phyloP scores from a whole-genome alignment of 768 basidiomycete genomes.

The Podaxis sp. region DNA sequence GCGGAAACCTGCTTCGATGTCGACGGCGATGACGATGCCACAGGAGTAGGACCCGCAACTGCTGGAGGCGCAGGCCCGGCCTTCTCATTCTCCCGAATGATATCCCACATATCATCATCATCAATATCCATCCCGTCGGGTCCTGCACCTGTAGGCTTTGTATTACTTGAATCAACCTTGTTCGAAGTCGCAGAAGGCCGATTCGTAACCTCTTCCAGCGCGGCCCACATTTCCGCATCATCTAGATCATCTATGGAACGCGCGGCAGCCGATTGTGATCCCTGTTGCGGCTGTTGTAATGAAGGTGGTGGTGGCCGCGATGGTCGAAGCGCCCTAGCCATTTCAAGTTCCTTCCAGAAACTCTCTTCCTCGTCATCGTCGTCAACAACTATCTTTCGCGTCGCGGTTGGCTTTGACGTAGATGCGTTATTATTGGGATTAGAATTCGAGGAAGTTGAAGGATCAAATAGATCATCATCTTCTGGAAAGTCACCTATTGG shows the following conservation, averaged over 20 bases:
- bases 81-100: conserved; percentile 55
- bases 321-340: conserved; percentile 32
- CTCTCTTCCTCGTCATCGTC: conserved; percentile 52
- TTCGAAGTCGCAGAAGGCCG: conserved; percentile 23
- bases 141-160: conserved; percentile 29
- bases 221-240: conserved; percentile 27
- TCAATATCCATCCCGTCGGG: conserved; percentile 13
- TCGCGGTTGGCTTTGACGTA: background rate
- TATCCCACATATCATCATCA: conserved; percentile 76
- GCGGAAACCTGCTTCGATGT: conserved; percentile 6
- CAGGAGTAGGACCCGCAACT: conserved; percentile 4
- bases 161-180: conserved; percentile 8
- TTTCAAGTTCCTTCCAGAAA: conserved; percentile 68
- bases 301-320: conserved; percentile 11
- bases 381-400: conserved; percentile 13
- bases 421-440: background rate
- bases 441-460: conserved; percentile 14
- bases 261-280: conserved; percentile 14
- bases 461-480: conserved; percentile 18
- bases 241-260: conserved; percentile 24
- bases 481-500: conserved; percentile 22
- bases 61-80: conserved; percentile 22
- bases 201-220: conserved; percentile 17
- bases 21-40: conserved; percentile 9
- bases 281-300: conserved; percentile 14